Evolutionary conservation across 306 rosid genomes (phyloP).

Genomic region (Inga laurina): DNA sequence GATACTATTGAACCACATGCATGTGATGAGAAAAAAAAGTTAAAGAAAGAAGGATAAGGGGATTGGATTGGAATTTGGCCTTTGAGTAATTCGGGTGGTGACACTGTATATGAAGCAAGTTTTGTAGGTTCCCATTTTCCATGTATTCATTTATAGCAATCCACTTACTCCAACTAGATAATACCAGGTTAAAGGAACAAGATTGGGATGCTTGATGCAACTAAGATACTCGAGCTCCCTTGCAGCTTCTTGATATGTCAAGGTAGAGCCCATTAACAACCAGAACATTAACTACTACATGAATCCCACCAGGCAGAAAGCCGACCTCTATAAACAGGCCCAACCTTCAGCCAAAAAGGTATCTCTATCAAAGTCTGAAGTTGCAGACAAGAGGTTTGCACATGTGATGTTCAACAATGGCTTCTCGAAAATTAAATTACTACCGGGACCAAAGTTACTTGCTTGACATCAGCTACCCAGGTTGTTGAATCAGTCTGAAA

Average conservation of each 20-base stretch:
- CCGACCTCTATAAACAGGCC: slow-evolving; percentile 40
- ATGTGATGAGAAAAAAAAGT: too few species aligned
- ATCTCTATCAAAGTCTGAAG: slow-evolving; percentile 88
- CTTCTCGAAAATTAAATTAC: slow-evolving; percentile 78
- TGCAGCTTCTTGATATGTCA: slow-evolving; percentile 89
- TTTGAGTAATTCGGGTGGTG: too few species aligned
- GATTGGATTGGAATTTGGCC: too few species aligned
- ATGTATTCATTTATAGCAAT: slow-evolving; percentile 96
- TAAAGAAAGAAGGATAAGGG: too few species aligned
- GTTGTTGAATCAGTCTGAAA: slow-evolving; percentile 95
- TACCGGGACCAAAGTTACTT: slow-evolving; percentile 82
- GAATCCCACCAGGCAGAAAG: slow-evolving; percentile 83
- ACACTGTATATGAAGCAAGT: slow-evolving; percentile 56
- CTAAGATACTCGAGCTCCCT: slow-evolving; percentile 95
- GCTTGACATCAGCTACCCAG: slow-evolving; percentile 99
- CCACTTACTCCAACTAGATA: slow-evolving; percentile 96
- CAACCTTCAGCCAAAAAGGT: slow-evolving; percentile 97
- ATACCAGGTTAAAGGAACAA: slow-evolving; percentile 93
- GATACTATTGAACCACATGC: too few species aligned
- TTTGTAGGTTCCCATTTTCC: slow-evolving; percentile 97
- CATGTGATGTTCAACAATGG: slow-evolving; percentile 87
- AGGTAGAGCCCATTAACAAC: slow-evolving; percentile 74
- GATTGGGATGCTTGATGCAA: slow-evolving; percentile 92
- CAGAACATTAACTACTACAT: slow-evolving; percentile 93
- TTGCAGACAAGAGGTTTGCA: slow-evolving; percentile 89